Evolutionary conservation across 2,329 filamentous ascomycete species (phyloP), one percentile per base, ranked within the genome.

Genomic region (Talaromyces sp.): DNA sequence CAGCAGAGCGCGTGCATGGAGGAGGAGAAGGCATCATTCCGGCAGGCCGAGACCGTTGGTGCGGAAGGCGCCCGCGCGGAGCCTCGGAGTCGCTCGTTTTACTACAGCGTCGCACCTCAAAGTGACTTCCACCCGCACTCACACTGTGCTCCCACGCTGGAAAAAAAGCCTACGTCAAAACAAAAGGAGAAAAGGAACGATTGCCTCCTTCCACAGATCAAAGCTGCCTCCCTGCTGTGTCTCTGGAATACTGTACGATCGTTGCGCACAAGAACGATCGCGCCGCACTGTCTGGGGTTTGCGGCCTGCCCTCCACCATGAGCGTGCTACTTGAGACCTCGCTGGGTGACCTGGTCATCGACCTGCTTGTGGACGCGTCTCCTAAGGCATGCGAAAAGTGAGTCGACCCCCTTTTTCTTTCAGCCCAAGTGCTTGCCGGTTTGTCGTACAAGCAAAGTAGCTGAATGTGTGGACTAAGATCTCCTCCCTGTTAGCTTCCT

Each of bases 301-400:
- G 33, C 56, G 22, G n/a, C 9, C 22, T 47, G 8, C 19, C 36
- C 52, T 22, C 30, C 65, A 67, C 60, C 58, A 98, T 98, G 93
- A 96, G 92, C 65, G 93, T 96, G 60, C 84, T 98, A 32, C 83
- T 99, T 57, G 93, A 99, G 79, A 97, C 95, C 36, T 96, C 90
- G 62, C 85, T 88, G 1, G 93, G 93, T 71, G 95, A 99, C 76
- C 90, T 99, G 71, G 93, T 96, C 66, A 92, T 98, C 70, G 93
- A 99, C 75, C 84, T 99, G 27, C 81, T 96, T 64, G 87, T 95
- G 57, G 91, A 96, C 68, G 90, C 93, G 72, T 91, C 92, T 47
- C 95, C 93, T 1, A 93, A 88, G 75, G 88, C 92, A 68, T 98
- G 93, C 81, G 90, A 97, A 79, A 99, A 98, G 92, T 96, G 81